phyloP scores from a whole-genome alignment of 2,329 filamentous ascomycete genomes.

The Tolypocladium cylindrosporum region DNA sequence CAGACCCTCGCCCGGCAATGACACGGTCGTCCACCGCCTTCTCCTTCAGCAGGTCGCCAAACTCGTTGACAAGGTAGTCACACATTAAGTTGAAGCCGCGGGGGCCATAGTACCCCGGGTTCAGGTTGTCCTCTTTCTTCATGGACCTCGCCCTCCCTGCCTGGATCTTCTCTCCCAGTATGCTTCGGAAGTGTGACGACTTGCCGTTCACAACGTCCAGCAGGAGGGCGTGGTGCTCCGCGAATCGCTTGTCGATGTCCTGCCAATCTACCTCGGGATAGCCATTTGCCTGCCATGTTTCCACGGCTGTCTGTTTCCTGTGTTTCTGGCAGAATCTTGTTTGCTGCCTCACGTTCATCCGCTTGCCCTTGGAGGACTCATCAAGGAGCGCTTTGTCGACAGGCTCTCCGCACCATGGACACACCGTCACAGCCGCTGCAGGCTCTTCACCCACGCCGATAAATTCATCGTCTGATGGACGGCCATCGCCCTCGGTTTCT shows the following conservation, averaged over 20 bases:
- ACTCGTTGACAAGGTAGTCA: constrained; percentile 52
- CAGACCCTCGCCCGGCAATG: constrained; percentile 56
- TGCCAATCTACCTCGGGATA: constrained; percentile 69
- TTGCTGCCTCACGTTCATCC: constrained; percentile 48
- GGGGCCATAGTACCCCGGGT: constrained; percentile 76
- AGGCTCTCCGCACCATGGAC: constrained; percentile 56
- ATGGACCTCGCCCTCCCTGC: constrained; percentile 50
- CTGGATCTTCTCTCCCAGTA: constrained; percentile 44
- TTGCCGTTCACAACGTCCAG: constrained; percentile 49
- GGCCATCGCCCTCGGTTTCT: constrained; percentile 1
- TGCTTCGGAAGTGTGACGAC: constrained; percentile 49
- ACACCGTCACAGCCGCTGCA: constrained; percentile 26
- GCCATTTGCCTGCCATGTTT: constrained; percentile 36
- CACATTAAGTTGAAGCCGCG: constrained; percentile 64
- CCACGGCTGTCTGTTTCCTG: constrained; percentile 41
- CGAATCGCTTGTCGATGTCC: constrained; percentile 47
- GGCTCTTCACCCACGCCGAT: constrained; percentile 1
- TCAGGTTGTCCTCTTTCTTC: constrained; percentile 47
- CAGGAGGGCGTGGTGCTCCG: constrained; percentile 43
- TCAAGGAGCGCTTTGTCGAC: constrained; percentile 48
- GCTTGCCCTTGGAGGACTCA: constrained; percentile 34
- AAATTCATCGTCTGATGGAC: not conserved
- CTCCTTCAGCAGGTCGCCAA: constrained; percentile 50
- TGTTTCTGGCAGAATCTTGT: constrained; percentile 55
- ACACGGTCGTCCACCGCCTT: constrained; percentile 54